Percentiles rank a stretch among this genome's conserved stretches.
These are phyloP conservation scores for Sporothrix luriei DNA, from an alignment of 2,329 filamentous ascomycete genomes.

Conservation along the genomic window DNA sequence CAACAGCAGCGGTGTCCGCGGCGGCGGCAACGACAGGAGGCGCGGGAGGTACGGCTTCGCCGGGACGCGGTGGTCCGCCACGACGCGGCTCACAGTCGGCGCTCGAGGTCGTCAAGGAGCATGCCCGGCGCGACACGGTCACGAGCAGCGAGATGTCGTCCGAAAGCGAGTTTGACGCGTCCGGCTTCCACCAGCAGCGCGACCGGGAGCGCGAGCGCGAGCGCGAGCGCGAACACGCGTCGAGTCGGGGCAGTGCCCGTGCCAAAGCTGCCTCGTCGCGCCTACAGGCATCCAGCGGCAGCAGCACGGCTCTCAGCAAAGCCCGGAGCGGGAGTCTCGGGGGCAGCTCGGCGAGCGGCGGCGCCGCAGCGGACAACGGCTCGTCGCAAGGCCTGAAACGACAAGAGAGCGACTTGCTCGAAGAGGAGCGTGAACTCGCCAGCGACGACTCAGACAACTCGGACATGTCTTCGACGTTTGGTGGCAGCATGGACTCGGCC, in stretches of 20 bases:
- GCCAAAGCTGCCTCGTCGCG: conserved; percentile 14
- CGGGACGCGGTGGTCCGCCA: conserved; percentile 48
- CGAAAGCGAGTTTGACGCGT: conserved; percentile 74
- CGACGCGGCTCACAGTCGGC: conserved; percentile 72
- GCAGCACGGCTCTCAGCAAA: conserved; percentile 22
- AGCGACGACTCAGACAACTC: conserved; percentile 63
- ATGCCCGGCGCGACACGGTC: conserved; percentile 71
- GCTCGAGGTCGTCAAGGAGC: conserved; percentile 69
- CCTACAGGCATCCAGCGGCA: conserved; percentile 25
- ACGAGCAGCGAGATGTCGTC: conserved; percentile 84
- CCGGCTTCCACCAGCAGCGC: conserved; percentile 64
- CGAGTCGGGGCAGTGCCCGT: conserved; percentile 4
- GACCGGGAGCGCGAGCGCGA: conserved; percentile 64
- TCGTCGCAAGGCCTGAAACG: conserved; percentile 43
- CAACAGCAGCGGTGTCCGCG: conserved; percentile 37
- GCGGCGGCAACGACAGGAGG: neutral
- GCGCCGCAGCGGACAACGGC: neutral
- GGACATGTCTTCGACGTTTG: conserved; percentile 66
- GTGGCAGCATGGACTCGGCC: conserved; percentile 68
- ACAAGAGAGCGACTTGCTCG: conserved; percentile 55
- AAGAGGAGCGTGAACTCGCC: conserved; percentile 45
- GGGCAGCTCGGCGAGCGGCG: neutral
- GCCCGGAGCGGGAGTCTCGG: neutral
- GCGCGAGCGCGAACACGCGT: conserved; percentile 42
- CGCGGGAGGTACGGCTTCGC: conserved; percentile 42